phyloP scores from a whole-genome alignment of 352 stramenopile species.

The Phytophthora colocasiae region DNA sequence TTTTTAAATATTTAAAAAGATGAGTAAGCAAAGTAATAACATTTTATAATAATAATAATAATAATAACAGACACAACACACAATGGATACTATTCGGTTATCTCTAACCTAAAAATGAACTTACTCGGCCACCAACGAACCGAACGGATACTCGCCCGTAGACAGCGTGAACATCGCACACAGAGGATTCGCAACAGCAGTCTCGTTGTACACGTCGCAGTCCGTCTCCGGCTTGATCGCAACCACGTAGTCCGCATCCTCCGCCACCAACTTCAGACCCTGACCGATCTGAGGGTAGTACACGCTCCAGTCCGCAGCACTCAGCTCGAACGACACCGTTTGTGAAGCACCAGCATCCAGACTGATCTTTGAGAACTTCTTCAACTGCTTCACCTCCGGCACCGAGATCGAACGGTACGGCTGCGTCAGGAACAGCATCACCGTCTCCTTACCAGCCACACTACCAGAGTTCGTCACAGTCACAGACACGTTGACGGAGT shows the following conservation, averaged over 20 bases:
- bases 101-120: too few relatives aligned
- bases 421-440: slow-evolving; percentile 32
- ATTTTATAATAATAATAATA: too few relatives aligned
- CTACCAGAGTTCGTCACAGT: slow-evolving; percentile 39
- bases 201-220: slow-evolving; percentile 41
- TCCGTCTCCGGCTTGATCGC: slow-evolving; percentile 54
- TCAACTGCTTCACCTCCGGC: slow-evolving; percentile 47
- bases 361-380: slow-evolving; percentile 48
- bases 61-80: too few relatives aligned
- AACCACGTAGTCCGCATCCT: slow-evolving; percentile 54
- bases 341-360: slow-evolving; percentile 28
- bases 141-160: slow-evolving; percentile 32
- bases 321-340: slow-evolving; percentile 40
- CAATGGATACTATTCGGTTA: too few relatives aligned
- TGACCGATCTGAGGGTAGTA: slow-evolving; percentile 59
- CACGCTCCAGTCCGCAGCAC: slow-evolving; percentile 44
- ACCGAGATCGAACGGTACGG: slow-evolving; percentile 35
- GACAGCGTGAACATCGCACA: slow-evolving; percentile 37
- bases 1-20: too few relatives aligned
- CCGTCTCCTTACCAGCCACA: slow-evolving; percentile 49
- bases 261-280: slow-evolving; percentile 40
- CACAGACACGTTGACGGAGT: slow-evolving; percentile 37
- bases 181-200: slow-evolving; percentile 25
- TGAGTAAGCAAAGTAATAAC: too few relatives aligned
- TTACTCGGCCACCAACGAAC: slow-evolving; percentile 24